Base-by-base conservation (phyloP, 2,329 filamentous ascomycete genomes). In the Aspergillus neoniger region DNA sequence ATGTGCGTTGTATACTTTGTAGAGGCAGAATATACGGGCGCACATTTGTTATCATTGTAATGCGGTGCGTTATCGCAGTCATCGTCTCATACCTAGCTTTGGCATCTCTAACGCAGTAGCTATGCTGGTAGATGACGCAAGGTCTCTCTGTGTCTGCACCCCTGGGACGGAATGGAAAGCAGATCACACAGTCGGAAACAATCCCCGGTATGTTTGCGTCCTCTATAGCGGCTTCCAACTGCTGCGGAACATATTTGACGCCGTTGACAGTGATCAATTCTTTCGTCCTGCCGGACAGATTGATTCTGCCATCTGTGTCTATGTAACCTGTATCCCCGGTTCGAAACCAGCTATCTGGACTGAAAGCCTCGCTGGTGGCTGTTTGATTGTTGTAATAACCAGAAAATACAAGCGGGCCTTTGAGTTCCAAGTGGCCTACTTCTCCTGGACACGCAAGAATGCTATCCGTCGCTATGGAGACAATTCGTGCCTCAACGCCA, bases 191-290 rank as follows among this genome's bases (percentile, higher is more conserved):
- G 0, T 63, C 67, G 63, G 23, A 70, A 36, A 25, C 74, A 67
- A 17, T 66, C 17, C 61, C 63, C n/a, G 52, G 38, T 10, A 65
- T 60, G 3, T 56, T 30, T 1, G 73, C 72, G n/a, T 74, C 57
- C 41, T 81, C 76, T 2, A 83, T 63, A 0, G 74, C 70, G 1
- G 62, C 54, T 39, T 83, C 76, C 3, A 84, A 63, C 9, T 78
- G 77, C 5, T 71, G 57, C 0, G 76, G 69, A 17, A 60, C 61
- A 30, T 76, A 71, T 23, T 82, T 83, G 54, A 81, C 69, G 0
- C 80, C 81, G 58, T 83, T 83, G 61, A 83, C 74, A 58, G 75
- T 80, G 32, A 83, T 74, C 5, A 72, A 59, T 10, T 83, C 80
- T 60, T 82, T 81, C 9, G 61, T 41, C 19, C 63, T 48, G 6